Evolutionary conservation across 106 monocot genomes (phyloP), one percentile per base, ranked within the genome.

Genomic region (Acanthochlamys bracteata): DNA sequence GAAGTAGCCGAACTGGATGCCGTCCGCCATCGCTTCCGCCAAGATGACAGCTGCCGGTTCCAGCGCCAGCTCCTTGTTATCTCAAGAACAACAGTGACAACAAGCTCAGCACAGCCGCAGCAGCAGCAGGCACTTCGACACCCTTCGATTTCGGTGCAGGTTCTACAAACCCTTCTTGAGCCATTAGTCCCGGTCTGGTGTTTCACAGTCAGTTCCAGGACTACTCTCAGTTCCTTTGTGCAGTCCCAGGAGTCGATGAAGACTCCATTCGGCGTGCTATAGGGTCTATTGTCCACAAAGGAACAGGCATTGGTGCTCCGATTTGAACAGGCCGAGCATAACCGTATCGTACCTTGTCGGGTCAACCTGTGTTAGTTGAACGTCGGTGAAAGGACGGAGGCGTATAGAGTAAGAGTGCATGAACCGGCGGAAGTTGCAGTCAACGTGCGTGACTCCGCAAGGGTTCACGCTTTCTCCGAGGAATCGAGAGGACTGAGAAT

Each of bases 101-200:
- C n/a, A n/a, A n/a, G n/a, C n/a, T n/a, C n/a, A n/a, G n/a, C n/a
- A n/a, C n/a, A n/a, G 33, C 33, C 6, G 33, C 33, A 33, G 33
- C 33, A 33, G 33, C 33, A 33, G 33, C 23, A 17, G 1, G 63
- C n/a, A n/a, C n/a, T n/a, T n/a, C 86, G 0, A 83, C 69, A 4
- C 90, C 90, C 11, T 91, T 91, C 27, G 90, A 91, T 71, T 73
- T 41, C 24, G 90, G 90, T 7, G 75, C 86, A 0, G 90, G 90
- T 0, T 39, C 54, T 60, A 43, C 86, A 51, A 79, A 86, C 66
- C 80, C 83, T 8, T 41, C 80, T 25, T 59, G 72, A 14, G 90
- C 90, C 26, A 15, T 86, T 0, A 73, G 86, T 64, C 90, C 90
- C 0, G 90, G 86, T 11, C 71, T 91, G 19, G 61, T 91, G 19